A percentile compares a stretch with the other conserved stretches of the same genome.
Conservation (phyloP, 2,329 filamentous ascomycete genomes). For the Venturia nashicola region DNA sequence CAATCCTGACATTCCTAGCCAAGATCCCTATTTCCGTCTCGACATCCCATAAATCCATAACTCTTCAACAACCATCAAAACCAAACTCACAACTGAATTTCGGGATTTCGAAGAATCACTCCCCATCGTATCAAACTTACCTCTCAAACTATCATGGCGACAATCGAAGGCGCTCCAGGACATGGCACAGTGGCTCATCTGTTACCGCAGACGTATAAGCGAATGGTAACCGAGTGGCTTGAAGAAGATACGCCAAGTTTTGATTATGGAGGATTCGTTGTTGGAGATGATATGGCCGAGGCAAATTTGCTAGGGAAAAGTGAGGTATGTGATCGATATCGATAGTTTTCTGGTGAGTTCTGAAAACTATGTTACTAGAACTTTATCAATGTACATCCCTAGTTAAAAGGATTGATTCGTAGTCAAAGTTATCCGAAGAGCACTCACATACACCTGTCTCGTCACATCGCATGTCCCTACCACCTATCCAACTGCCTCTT, state of each 20-base stretch:
- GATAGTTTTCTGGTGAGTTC: no score
- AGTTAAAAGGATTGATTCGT: no score
- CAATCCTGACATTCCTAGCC: no score
- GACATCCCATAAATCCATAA: no score
- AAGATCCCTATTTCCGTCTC: neutral
- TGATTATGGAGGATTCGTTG: conserved; percentile 95
- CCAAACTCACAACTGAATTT: neutral
- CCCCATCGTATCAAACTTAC: no score
- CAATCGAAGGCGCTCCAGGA: conserved; percentile 39
- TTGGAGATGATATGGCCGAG: conserved; percentile 51
- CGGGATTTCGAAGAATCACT: neutral
- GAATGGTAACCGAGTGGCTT: conserved; percentile 70
- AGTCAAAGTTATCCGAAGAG: no score
- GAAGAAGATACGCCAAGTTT: conserved; percentile 93
- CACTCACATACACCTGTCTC: no score
- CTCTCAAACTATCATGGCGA: neutral
- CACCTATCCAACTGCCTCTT: neutral
- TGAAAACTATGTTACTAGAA: no score
- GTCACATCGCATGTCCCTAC: no score
- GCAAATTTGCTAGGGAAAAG: conserved; percentile 45
- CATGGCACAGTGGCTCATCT: conserved; percentile 57
- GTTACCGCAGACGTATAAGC: conserved; percentile 75
- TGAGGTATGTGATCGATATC: conserved; percentile 23
- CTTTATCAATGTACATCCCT: no score
- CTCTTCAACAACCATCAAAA: neutral